phyloP scores from a whole-genome alignment of 352 stramenopile species.

The Globisporangium megalacanthum region DNA sequence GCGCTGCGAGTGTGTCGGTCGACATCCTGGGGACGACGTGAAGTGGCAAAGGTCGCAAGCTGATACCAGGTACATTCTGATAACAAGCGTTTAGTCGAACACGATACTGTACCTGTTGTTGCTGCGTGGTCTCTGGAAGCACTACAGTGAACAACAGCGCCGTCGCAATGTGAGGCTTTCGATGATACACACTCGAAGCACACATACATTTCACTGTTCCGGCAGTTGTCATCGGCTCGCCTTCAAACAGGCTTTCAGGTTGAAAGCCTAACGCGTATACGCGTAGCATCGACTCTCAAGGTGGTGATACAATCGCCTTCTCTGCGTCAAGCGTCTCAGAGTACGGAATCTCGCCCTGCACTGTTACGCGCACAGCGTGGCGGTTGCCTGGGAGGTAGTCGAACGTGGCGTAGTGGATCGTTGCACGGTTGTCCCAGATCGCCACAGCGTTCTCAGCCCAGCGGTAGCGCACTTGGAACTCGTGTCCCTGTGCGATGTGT shows the following conservation, averaged over 20 bases:
- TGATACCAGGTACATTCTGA: not conserved
- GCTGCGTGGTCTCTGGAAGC: no score
- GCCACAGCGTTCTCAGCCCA: conserved; percentile 25
- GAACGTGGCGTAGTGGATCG: conserved; percentile 29
- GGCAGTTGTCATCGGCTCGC: no score
- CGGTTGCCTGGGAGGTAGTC: conserved; percentile 33
- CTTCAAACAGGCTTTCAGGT: no score
- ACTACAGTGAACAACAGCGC: no score
- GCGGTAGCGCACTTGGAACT: conserved; percentile 33
- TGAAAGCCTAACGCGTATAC: not conserved
- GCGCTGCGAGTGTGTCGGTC: conserved; percentile 16
- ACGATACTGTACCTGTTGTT: no score
- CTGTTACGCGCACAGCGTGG: conserved; percentile 26
- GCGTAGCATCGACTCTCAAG: not conserved
- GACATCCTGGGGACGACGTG: conserved; percentile 1
- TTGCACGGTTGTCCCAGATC: conserved; percentile 31
- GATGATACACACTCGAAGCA: no score
- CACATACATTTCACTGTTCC: no score
- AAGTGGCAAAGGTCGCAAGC: not conserved
- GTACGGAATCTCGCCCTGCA: conserved; percentile 28
- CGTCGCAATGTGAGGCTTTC: no score
- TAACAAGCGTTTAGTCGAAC: not conserved
- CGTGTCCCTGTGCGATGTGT: conserved; percentile 25
- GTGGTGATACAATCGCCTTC: not conserved
- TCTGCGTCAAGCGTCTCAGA: not conserved